Evolutionary conservation across 169 alveolate genomes (phyloP), one percentile per base, ranked within the genome.

Genomic region (Plasmodium ovale): DNA sequence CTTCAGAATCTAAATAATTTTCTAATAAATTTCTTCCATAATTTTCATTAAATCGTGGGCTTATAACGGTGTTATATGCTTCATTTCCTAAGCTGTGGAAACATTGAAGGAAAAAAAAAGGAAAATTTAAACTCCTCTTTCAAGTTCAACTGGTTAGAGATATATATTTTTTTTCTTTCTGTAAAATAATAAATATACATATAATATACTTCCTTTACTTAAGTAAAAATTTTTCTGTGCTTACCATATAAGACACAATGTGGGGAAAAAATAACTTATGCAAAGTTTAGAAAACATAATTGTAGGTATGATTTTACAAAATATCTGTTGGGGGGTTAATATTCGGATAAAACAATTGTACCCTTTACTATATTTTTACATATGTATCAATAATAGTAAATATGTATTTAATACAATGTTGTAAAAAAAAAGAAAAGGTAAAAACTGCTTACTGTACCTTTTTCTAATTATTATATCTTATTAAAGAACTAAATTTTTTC

Each of bases 21-120:
- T 62, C 72, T 33, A 25, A 62, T 21, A 62, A 62, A 1, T 6
- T 62, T 62, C 72, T 62, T n/a, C 29, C 54, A 42, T 62, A 21
- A 51, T 25, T 62, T 42, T 14, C 37, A 42, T 14, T 62, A 1
- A 44, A 21, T 9, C 5, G 9, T 21, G 0, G 1, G 25, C 35
- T 4, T 16, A 62, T 27, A 42, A 62, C 16, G 47, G 72, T 62
- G 23, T 62, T 0, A 42, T 27, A 21, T 62, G n/a, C 42, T 10
- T 27, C 33, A 12, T 29, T 62, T 25, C 47, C 25, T 7, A 62
- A 42, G 10, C 72, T 62, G 25, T 37, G 25, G 33, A 14, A 60
- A 0, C 16, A 60, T 16, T 3, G 42, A 16, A 12, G 33, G 33
- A 62, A n/a, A 42, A 62, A 5, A 62, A 62, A 9, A 9, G 29